Conservation (phyloP, 2,329 filamentous ascomycete species). For the Penicillium paneum region DNA sequence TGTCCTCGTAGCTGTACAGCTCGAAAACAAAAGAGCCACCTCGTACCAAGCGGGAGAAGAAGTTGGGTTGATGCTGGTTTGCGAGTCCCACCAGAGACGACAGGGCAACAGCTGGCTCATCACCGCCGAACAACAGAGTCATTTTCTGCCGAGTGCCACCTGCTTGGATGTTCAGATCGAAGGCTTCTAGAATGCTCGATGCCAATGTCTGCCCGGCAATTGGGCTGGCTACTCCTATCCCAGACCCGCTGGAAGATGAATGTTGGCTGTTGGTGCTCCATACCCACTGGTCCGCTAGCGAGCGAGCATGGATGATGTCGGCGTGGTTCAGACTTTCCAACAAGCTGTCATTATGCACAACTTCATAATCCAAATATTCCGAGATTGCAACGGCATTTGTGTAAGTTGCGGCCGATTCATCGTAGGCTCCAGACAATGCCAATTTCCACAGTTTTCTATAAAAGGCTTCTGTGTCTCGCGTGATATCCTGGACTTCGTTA, state of each 20-base stretch:
- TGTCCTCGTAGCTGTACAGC: constrained; percentile 45
- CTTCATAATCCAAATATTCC: constrained; percentile 56
- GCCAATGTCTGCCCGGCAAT: constrained; percentile 46
- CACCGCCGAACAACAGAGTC: constrained; percentile 50
- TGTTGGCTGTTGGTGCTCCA: constrained; percentile 49
- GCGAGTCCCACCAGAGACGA: constrained; percentile 47
- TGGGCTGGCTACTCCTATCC: constrained; percentile 33
- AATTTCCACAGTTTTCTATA: constrained; percentile 47
- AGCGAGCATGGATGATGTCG: constrained; percentile 39
- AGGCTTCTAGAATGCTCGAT: constrained; percentile 37
- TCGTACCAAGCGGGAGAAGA: constrained; percentile 49
- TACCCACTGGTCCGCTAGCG: constrained; percentile 50
- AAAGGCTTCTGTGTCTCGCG: constrained; percentile 39
- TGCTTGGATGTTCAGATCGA: constrained; percentile 39
- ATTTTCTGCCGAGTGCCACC: constrained; percentile 43
- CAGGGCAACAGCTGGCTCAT: constrained; percentile 51
- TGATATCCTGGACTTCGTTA: constrained; percentile 41
- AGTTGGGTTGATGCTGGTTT: constrained; percentile 38
- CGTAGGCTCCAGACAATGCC: constrained; percentile 45
- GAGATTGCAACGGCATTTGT: constrained; percentile 53
- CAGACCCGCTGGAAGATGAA: constrained; percentile 25
- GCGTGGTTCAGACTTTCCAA: constrained; percentile 28
- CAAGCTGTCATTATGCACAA: constrained; percentile 50
- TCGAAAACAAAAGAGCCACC: constrained; percentile 53
- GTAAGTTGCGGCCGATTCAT: constrained; percentile 45